Conservation (phyloP, 768 basidiomycete genomes). For the Tricholoma saponaceum region DNA sequence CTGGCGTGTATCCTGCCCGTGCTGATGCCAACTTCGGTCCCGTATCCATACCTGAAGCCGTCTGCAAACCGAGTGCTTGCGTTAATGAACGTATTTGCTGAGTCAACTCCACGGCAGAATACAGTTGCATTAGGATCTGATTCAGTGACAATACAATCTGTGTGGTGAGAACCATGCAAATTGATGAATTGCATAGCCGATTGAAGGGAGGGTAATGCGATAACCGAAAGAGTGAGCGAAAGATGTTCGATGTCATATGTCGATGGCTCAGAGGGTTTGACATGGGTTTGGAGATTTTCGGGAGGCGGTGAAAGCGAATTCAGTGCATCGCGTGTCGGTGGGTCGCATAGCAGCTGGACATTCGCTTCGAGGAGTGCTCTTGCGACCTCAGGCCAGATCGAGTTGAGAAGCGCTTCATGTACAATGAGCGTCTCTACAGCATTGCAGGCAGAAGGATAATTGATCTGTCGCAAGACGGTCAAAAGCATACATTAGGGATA, state of each 20-base stretch:
- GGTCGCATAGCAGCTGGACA: conserved; percentile 81
- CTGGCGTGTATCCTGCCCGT: conserved; percentile 96
- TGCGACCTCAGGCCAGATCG: conserved; percentile 82
- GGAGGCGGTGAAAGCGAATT: conserved; percentile 28
- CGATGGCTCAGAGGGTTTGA: conserved; percentile 47
- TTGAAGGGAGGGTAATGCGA: conserved; percentile 63
- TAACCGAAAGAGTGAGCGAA: conserved; percentile 78
- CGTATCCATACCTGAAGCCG: conserved; percentile 95
- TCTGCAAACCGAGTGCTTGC: conserved; percentile 96
- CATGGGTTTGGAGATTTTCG: conserved; percentile 40
- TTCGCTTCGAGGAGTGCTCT: conserved; percentile 59
- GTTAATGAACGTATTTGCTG: conserved; percentile 90
- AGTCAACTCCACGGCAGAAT: conserved; percentile 88
- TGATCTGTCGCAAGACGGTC: conserved; percentile 46
- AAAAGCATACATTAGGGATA: neutral
- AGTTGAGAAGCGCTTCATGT: conserved; percentile 66
- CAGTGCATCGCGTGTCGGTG: conserved; percentile 55
- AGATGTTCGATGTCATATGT: conserved; percentile 90
- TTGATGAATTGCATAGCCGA: conserved; percentile 89
- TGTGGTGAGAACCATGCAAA: conserved; percentile 90
- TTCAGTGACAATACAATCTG: conserved; percentile 90
- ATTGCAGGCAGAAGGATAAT: conserved; percentile 97
- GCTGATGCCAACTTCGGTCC: conserved; percentile 96
- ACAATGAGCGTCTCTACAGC: conserved; percentile 86
- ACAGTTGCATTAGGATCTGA: conserved; percentile 53